Evolutionary conservation across 2,329 filamentous ascomycete species (phyloP).

Genomic region (Reticulascus tulasneorum): DNA sequence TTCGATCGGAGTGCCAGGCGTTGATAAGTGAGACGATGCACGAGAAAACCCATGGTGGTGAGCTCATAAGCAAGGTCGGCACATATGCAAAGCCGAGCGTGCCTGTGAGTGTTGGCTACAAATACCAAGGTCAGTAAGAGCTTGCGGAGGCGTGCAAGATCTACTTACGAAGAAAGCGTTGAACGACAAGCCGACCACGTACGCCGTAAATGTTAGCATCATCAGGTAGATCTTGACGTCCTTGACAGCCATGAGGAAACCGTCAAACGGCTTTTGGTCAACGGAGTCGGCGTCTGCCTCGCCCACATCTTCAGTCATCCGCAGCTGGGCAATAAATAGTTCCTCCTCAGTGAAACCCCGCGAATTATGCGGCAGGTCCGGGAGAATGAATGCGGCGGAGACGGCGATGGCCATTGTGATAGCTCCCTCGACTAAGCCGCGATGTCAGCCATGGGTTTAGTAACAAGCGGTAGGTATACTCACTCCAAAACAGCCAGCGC

Average conservation of each 20-base stretch:
- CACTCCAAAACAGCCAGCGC: constrained; percentile 56
- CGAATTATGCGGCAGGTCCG: constrained; percentile 53
- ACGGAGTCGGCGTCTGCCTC: constrained; percentile 49
- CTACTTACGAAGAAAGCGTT: constrained; percentile 52
- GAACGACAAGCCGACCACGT: constrained; percentile 55
- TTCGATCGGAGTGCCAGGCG: constrained; percentile 53
- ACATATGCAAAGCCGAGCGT: constrained; percentile 51
- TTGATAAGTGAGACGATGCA: constrained; percentile 52
- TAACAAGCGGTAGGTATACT: background rate
- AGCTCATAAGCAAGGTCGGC: constrained; percentile 51
- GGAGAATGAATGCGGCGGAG: constrained; percentile 42
- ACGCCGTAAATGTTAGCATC: constrained; percentile 59
- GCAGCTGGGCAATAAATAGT: constrained; percentile 47
- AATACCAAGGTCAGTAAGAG: background rate
- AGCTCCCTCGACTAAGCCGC: constrained; percentile 41
- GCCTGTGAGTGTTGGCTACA: constrained; percentile 44
- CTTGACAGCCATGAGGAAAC: constrained; percentile 55
- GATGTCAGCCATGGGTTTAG: background rate
- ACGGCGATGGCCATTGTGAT: constrained; percentile 47
- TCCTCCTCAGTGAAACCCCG: constrained; percentile 58
- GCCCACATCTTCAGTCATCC: constrained; percentile 55
- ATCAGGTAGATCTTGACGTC: constrained; percentile 61
- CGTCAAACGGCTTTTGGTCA: constrained; percentile 47
- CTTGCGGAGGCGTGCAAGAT: background rate
- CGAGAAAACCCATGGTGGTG: constrained; percentile 56